These are phyloP conservation scores for Sclerospora graminicola DNA, from an alignment of 352 stramenopile species.

Conservation along the genomic window DNA sequence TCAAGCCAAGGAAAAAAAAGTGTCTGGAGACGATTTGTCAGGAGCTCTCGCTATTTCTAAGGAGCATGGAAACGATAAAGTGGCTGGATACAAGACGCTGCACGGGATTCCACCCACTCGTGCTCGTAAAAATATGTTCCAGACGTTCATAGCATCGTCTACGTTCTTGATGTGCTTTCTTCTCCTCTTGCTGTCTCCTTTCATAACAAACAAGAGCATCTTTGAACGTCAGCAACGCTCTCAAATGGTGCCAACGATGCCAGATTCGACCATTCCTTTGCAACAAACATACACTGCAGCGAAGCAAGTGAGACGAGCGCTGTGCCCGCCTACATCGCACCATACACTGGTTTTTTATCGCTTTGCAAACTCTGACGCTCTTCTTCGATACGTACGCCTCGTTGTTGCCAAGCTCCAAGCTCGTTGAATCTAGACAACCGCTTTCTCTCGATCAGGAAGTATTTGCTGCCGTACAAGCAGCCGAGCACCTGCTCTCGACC, in stretches of 20 bases:
- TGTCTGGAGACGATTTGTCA: slow-evolving; percentile 19
- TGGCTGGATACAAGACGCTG: background rate
- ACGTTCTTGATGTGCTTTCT: too few relatives aligned
- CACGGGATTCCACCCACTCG: too few relatives aligned
- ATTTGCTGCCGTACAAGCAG: slow-evolving; percentile 27
- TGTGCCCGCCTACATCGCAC: slow-evolving; percentile 11
- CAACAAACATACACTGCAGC: slow-evolving; percentile 12
- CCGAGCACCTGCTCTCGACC: slow-evolving; percentile 23
- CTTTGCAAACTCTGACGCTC: slow-evolving; percentile 16
- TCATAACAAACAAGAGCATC: too few relatives aligned
- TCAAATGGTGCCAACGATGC: too few relatives aligned
- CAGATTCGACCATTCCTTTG: slow-evolving; percentile 32
- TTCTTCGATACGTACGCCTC: slow-evolving; percentile 2
- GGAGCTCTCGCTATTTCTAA: slow-evolving; percentile 16
- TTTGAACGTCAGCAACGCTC: slow-evolving; percentile 21
- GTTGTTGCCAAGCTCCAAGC: slow-evolving; percentile 20
- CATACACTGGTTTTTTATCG: slow-evolving; percentile 23
- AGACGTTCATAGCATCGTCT: too few relatives aligned
- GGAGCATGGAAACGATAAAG: slow-evolving; percentile 15
- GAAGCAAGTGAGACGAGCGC: slow-evolving; percentile 8
- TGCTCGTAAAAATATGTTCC: too few relatives aligned
- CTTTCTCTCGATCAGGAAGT: slow-evolving; percentile 14
- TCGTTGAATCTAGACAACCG: slow-evolving; percentile 23
- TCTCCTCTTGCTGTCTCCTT: too few relatives aligned
- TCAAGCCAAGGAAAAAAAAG: slow-evolving; percentile 19